phyloP scores from a whole-genome alignment of 768 basidiomycete species.

The Tulasnella calospora region DNA sequence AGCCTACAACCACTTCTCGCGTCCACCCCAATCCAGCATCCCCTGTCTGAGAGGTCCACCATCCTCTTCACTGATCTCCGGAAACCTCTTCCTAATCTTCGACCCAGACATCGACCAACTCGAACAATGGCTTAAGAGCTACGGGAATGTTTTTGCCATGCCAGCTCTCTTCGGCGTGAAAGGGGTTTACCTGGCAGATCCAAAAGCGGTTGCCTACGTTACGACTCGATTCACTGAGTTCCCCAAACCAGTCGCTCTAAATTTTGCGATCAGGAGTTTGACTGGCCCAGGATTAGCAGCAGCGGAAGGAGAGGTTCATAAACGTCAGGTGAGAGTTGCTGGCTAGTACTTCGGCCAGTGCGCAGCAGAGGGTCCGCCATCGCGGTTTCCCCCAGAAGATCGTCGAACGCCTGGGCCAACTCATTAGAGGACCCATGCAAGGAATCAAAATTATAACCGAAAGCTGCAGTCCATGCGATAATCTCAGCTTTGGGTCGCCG shows the following conservation, averaged over 20 bases:
- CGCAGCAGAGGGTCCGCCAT: not conserved
- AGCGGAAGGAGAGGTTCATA: constrained; percentile 15
- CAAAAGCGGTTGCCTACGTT: constrained; percentile 2
- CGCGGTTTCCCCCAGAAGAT: not conserved
- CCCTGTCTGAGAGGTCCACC: not conserved
- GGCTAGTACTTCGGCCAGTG: too few relatives aligned
- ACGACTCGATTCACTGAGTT: not conserved
- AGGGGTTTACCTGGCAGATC: constrained; percentile 4
- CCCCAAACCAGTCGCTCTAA: not conserved
- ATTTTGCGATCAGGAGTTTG: not conserved
- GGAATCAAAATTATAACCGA: constrained; percentile 38
- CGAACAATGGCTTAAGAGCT: not conserved
- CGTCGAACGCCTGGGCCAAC: not conserved
- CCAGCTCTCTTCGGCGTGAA: not conserved
- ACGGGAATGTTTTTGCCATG: not conserved
- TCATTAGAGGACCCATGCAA: constrained; percentile 30
- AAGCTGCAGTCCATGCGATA: constrained; percentile 31
- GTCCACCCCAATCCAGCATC: not conserved
- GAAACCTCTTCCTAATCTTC: not conserved
- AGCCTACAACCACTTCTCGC: not conserved
- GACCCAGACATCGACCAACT: constrained; percentile 5
- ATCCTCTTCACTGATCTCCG: not conserved
- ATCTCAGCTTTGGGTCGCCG: not conserved
- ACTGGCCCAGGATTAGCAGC: constrained; percentile 5
- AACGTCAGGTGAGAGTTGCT: not conserved